These are phyloP conservation scores for Elaeis guineensis DNA, from an alignment of 176 grass and related monocot genomes.

Conservation along the genomic window DNA sequence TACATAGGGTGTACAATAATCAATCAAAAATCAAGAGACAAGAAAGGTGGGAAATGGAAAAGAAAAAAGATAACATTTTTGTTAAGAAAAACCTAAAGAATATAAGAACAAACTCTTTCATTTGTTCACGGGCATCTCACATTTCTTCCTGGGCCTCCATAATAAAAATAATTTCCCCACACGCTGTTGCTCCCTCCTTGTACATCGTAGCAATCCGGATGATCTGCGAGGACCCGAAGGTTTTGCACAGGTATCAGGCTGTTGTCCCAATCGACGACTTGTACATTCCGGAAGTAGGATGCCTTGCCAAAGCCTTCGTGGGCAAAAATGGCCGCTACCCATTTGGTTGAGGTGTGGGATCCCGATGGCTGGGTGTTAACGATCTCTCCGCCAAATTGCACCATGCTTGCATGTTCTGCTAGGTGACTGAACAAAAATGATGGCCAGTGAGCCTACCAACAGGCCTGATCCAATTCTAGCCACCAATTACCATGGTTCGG, in stretches of 20 bases:
- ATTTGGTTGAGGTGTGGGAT: slow-evolving; percentile 70
- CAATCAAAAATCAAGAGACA: neutral
- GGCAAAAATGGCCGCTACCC: slow-evolving; percentile 75
- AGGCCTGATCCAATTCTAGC: slow-evolving; percentile 80
- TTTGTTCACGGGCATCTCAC: slow-evolving; percentile 37
- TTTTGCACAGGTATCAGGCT: slow-evolving; percentile 63
- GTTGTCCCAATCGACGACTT: slow-evolving; percentile 86
- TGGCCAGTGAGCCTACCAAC: slow-evolving; percentile 82
- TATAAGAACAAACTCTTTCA: neutral
- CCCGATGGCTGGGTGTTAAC: slow-evolving; percentile 52
- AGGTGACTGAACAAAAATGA: slow-evolving; percentile 82
- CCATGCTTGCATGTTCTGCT: slow-evolving; percentile 69
- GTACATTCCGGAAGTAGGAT: slow-evolving; percentile 82
- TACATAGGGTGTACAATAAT: neutral
- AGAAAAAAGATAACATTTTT: neutral
- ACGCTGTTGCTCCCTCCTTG: slow-evolving; percentile 63
- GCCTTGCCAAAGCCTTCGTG: slow-evolving; percentile 49
- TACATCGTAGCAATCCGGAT: slow-evolving; percentile 70
- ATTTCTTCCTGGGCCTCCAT: slow-evolving; percentile 63
- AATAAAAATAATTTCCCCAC: slow-evolving; percentile 95
- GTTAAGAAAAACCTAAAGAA: too few species aligned
- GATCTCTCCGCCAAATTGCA: slow-evolving; percentile 89
- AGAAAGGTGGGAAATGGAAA: neutral
- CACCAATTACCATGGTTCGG: slow-evolving; percentile 86
- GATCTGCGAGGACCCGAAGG: slow-evolving; percentile 73